A percentile compares a stretch with the other conserved stretches of the same genome.
Conservation (phyloP, 2,329 filamentous ascomycete genomes). For the Penicillium sp. region DNA sequence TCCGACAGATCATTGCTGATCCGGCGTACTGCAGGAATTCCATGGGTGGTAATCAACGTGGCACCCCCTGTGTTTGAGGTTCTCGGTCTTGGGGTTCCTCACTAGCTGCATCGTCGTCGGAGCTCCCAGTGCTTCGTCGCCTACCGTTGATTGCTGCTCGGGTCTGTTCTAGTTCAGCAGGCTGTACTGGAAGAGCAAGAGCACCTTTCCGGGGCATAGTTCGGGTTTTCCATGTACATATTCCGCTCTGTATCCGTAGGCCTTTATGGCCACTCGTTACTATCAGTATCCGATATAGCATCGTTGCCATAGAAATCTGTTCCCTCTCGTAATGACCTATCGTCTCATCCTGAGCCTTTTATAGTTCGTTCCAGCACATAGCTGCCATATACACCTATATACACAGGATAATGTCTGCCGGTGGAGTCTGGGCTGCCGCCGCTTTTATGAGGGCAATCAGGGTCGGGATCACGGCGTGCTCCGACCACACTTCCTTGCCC, state of each 20-base stretch:
- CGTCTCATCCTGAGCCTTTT: no score
- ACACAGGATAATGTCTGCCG: no score
- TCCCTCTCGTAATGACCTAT: no score
- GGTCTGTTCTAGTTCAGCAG: constrained; percentile 14
- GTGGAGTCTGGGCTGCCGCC: no score
- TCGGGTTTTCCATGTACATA: constrained; percentile 23
- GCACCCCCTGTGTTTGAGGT: constrained; percentile 69
- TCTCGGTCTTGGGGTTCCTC: constrained; percentile 26
- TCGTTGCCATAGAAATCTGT: not conserved
- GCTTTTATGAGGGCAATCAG: no score
- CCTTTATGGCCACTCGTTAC: not conserved
- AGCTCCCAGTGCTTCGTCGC: not conserved
- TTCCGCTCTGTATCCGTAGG: constrained; percentile 15
- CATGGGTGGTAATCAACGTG: constrained; percentile 72
- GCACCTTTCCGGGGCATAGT: constrained; percentile 6
- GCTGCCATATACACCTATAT: no score
- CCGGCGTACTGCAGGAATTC: constrained; percentile 61
- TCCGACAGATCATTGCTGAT: constrained; percentile 3
- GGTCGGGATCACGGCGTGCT: no score
- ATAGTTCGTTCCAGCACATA: no score
- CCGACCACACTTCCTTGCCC: no score
- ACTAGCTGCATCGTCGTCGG: constrained; percentile 7
- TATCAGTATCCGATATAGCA: no score
- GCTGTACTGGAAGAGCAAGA: constrained; percentile 14
- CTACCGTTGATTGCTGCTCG: not conserved